Conservation (phyloP, 1,284 basidiomycete genomes). For the Microbotryomycetes sp. region DNA sequence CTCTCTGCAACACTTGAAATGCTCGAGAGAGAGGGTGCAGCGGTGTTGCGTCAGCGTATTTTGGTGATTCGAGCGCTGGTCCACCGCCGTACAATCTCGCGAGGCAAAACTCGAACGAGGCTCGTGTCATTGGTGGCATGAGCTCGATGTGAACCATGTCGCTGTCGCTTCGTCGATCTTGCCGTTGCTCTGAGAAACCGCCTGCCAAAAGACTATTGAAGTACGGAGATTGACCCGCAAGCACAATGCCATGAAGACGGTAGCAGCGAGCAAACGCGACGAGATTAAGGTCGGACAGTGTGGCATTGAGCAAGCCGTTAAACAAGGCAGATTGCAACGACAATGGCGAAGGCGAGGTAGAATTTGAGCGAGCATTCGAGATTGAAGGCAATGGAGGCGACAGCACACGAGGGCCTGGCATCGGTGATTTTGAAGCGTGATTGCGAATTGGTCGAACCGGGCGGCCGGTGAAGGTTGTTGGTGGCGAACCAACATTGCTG, state of each 20-base stretch:
- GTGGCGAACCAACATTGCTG: not conserved
- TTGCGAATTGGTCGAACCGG: not conserved
- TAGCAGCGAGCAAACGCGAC: conserved; percentile 47
- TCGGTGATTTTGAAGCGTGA: not conserved
- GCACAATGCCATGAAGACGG: conserved; percentile 69
- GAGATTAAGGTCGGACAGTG: conserved; percentile 5
- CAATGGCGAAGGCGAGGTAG: not conserved
- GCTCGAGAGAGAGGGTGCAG: not conserved
- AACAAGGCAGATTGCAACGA: conserved; percentile 2
- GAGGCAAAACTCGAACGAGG: conserved; percentile 29
- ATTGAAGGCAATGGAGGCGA: not conserved
- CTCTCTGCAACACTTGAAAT: conserved; percentile 18
- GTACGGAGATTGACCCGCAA: conserved; percentile 74
- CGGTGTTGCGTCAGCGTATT: conserved; percentile 1
- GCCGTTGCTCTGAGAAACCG: conserved; percentile 57
- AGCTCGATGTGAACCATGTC: conserved; percentile 44
- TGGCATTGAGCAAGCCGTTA: conserved; percentile 4
- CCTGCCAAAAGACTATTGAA: conserved; percentile 75
- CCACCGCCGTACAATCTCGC: conserved; percentile 14
- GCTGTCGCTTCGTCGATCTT: conserved; percentile 36
- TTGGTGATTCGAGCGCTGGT: conserved; percentile 10
- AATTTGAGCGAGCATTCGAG: not conserved
- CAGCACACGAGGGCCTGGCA: not conserved
- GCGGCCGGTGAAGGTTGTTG: not conserved
- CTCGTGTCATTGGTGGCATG: conserved; percentile 31